Base-by-base conservation (phyloP, 352 stramenopile species). In the Pythium phragmitis region DNA sequence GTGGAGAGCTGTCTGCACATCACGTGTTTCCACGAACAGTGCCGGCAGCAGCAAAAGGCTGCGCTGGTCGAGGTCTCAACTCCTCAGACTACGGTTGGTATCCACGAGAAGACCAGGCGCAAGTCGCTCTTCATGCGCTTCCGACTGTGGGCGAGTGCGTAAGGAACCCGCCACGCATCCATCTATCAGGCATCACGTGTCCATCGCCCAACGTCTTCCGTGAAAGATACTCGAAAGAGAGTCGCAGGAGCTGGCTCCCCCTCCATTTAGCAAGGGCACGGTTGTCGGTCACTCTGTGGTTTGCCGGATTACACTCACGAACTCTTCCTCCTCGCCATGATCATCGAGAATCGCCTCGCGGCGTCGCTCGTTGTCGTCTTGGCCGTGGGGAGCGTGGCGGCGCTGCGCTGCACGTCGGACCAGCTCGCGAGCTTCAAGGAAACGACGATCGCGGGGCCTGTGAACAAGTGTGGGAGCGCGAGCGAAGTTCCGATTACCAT, bases 1-100 rank as follows among this genome's bases (percentile, higher is more conserved):
- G 74, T 90, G 33, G 77, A 90, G 67, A 84, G 70, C 53, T 90
- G 81, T 74, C 75, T 90, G 1, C 81, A 90, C 69, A 77, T 88
- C 46, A 88, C 82, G 2, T 89, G 79, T 62, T 73, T 67, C 6
- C 77, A 82, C 19, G 82, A 75, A n/a, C 72, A 67, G 26, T 69
- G 55, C n/a, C 53, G 45, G 26, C 52, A 37, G 12, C 33, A 51
- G 6, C 23, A 45, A 7, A 57, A 45, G 37, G 51, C 51, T 7
- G 51, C 37, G 2, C 51, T 57, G n/a, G 33, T 47, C 17, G 34
- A 28, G 23, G 17, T 28, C 12, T 26, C 52, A 37, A 51, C 17
- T 7, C 16, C 50, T 33, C 14, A 16, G 43, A 12, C 14, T 7
- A 8, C 21, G 3, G 26, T 41, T 16, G 13, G 1, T 9, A 39